Conservation (phyloP, 495 filamentous ascomycete species). For the Neurospora sp. region DNA sequence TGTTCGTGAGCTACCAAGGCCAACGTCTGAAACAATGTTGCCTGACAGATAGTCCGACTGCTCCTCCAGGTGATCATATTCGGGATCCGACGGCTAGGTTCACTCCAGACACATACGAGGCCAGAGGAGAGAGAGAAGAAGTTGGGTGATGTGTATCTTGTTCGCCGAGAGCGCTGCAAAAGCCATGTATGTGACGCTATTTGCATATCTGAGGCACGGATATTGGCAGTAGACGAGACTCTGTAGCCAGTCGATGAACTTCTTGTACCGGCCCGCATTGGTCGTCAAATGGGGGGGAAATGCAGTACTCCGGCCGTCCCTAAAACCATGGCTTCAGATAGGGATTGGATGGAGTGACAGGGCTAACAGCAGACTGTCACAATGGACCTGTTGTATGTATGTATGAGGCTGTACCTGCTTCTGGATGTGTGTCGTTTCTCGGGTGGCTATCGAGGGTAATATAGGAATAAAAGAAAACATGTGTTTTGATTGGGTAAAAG, state of each 20-base stretch:
- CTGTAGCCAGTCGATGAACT: background rate
- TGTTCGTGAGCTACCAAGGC: background rate
- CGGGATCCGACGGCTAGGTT: background rate
- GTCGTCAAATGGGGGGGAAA: background rate
- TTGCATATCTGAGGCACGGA: background rate
- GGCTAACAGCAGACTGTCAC: background rate
- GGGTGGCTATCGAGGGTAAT: background rate
- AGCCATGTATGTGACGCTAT: background rate
- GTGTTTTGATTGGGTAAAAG: background rate
- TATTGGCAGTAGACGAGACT: background rate
- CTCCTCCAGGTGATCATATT: background rate
- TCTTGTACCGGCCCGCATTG: background rate
- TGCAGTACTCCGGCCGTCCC: background rate
- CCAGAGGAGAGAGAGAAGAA: background rate
- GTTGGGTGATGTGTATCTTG: background rate
- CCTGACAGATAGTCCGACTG: background rate
- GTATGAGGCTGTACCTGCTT: background rate
- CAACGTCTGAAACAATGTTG: background rate
- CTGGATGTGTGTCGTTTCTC: background rate
- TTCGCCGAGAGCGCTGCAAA: background rate
- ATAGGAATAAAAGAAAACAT: background rate
- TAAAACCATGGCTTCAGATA: background rate
- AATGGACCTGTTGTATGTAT: background rate
- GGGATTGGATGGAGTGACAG: background rate
- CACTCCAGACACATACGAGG: background rate